Percentiles rank a stretch among this genome's conserved stretches.
These are phyloP conservation scores for Mycosarcoma mackinlayi DNA, from an alignment of 1,284 basidiomycete genomes.

Conservation along the genomic window DNA sequence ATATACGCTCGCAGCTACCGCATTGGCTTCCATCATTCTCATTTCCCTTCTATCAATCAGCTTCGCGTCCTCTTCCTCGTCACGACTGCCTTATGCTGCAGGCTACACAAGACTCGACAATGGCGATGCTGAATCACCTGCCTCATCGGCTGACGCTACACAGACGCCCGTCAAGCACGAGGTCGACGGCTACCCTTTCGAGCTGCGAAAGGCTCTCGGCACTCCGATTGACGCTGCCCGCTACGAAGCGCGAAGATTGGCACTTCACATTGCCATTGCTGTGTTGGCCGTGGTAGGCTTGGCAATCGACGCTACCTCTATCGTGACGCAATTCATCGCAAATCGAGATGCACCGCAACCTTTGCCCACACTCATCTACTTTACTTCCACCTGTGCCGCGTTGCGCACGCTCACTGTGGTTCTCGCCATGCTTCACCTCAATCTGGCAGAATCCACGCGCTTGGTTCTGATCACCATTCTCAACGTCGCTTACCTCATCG, in stretches of 20 bases:
- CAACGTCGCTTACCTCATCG: constrained; percentile 9
- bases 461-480: constrained; percentile 14
- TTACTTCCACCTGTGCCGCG: constrained; percentile 12
- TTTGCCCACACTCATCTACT: constrained; percentile 6
- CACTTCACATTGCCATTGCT: constrained; percentile 19
- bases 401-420: constrained; percentile 19
- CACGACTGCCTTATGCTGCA: not conserved
- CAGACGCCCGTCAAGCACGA: constrained; percentile 4
- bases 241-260: constrained; percentile 11
- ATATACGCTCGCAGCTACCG: constrained; percentile 11
- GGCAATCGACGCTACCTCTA: constrained; percentile 19
- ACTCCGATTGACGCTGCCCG: constrained; percentile 11
- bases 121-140: not conserved
- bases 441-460: constrained; percentile 9
- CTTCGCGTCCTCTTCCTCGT: not conserved
- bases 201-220: constrained; percentile 24
- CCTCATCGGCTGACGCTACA: not conserved
- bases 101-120: constrained; percentile 8
- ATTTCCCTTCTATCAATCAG: constrained; percentile 12
- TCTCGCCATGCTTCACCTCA: constrained; percentile 25
- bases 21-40: constrained; percentile 1
- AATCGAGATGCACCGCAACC: not conserved
- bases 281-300: constrained; percentile 25
- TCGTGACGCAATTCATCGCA: constrained; percentile 10
- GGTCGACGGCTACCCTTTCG: constrained; percentile 19